Base-by-base conservation (phyloP, 345 rosid species). In the Eucalyptus cladocalyx region DNA sequence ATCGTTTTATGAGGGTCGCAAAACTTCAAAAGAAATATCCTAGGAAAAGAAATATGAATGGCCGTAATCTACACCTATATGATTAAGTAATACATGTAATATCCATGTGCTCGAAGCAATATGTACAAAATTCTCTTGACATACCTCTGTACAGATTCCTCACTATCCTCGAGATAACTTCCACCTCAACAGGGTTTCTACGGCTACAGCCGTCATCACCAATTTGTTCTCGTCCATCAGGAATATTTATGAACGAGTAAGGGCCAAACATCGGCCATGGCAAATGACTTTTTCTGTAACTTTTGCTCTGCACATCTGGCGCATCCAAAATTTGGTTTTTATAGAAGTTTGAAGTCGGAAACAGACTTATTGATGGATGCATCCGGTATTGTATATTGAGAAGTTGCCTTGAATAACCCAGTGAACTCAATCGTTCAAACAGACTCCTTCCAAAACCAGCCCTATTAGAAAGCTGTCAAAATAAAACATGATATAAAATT, bases 361-460 rank as follows among this genome's bases (percentile, higher is more conserved):
- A 95, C 87, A 6, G 65, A 88, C 97, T 94, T n/a, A 96, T 96
- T 4, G 93, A 90, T 11, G 98, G 99, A 92, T 96, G 99, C 99
- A 96, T 96, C 32, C 99, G 90, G 89, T 96, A 95, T 89, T 95
- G 99, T 76, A 91, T 91, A 85, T 93, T 88, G 18, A 96, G 90
- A 40, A 94, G 92, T 56, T 95, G 96, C 72, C 93, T 95, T 19
- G 89, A 12, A 32, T 94, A 92, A 23, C 93, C 95, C 89, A 95
- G 88, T 2, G 86, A 16, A 51, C 91, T 94, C 90, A 96, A 88
- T 89, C 97, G 94, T 54, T 94, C 95, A 88, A 95, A 95, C 88
- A 95, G 93, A 91, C 98, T 96, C 91, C 96, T 94, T 23, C 98
- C 94, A 3, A 95, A 93, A 26, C 92, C 93, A 10, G 92, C 96